Evolutionary conservation across 441 rosid species (phyloP).

Genomic region (Populus hybrid): DNA sequence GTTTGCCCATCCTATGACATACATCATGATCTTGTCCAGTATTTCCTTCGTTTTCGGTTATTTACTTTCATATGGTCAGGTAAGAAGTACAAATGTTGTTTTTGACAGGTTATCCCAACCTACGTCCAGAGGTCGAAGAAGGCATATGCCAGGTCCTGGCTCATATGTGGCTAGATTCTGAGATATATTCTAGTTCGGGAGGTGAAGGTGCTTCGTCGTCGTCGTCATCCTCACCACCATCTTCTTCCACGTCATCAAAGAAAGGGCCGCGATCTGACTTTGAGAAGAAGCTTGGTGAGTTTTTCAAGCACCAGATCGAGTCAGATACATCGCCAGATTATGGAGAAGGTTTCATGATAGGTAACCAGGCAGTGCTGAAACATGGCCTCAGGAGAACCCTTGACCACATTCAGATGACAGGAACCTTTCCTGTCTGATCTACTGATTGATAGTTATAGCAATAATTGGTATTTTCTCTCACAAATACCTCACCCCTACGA

Average conservation of each 20-base stretch:
- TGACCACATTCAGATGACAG: too few species aligned
- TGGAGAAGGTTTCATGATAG: too few species aligned
- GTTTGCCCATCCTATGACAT: conserved; percentile 29
- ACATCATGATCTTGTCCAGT: neutral
- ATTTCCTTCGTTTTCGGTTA: neutral
- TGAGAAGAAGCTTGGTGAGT: conserved; percentile 89
- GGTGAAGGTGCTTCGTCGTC: conserved; percentile 42
- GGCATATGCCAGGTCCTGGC: conserved; percentile 97
- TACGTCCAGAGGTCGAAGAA: conserved; percentile 93
- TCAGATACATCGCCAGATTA: conserved; percentile 74
- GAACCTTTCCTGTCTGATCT: too few species aligned
- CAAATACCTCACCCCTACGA: too few species aligned
- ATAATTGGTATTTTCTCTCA: too few species aligned
- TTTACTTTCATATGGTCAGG: neutral
- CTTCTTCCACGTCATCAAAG: conserved; percentile 37
- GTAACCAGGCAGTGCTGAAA: too few species aligned
- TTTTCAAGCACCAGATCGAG: conserved; percentile 86
- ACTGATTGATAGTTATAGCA: too few species aligned
- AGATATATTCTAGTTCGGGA: conserved; percentile 56
- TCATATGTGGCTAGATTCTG: conserved; percentile 92
- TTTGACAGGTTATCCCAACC: conserved; percentile 72
- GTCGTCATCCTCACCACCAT: conserved; percentile 23
- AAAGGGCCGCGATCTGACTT: conserved; percentile 71
- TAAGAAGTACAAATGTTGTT: conserved; percentile 2
- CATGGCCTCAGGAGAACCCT: too few species aligned